A percentile compares a stretch with the other conserved stretches of the same genome.
These are phyloP conservation scores for Trichothecium sympodiale DNA, from an alignment of 2,329 filamentous ascomycete genomes.

Conservation along the genomic window DNA sequence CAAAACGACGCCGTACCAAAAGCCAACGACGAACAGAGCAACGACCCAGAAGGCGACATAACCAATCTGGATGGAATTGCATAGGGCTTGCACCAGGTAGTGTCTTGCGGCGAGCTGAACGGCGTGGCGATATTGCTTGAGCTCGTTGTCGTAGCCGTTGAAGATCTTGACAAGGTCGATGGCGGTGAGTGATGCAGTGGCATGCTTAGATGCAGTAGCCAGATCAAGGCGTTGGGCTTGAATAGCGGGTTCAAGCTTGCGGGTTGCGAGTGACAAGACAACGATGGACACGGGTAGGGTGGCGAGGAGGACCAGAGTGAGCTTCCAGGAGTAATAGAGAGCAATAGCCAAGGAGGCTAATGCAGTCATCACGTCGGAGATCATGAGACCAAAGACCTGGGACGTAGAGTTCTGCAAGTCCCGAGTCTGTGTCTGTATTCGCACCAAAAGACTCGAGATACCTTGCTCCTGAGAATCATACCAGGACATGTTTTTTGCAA, in stretches of 20 bases:
- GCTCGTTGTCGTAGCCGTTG: conserved; percentile 63
- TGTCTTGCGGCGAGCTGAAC: conserved; percentile 47
- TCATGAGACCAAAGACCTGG: conserved; percentile 62
- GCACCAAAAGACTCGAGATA: conserved; percentile 57
- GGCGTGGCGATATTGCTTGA: conserved; percentile 49
- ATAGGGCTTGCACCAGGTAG: conserved; percentile 58
- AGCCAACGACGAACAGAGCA: conserved; percentile 74
- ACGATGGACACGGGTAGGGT: conserved; percentile 58
- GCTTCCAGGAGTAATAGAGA: conserved; percentile 70
- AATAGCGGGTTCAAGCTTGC: conserved; percentile 53
- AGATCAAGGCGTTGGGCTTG: conserved; percentile 57
- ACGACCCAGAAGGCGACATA: conserved; percentile 65
- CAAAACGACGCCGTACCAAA: conserved; percentile 74
- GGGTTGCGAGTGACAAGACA: conserved; percentile 48
- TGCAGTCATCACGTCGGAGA: conserved; percentile 54
- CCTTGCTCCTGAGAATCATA: conserved; percentile 67
- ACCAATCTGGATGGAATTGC: conserved; percentile 61
- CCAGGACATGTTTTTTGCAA: conserved; percentile 71
- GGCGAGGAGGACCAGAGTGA: conserved; percentile 69
- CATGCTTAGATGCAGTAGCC: conserved; percentile 58
- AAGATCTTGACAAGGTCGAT: conserved; percentile 84
- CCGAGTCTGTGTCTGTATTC: conserved; percentile 65
- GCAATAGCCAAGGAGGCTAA: conserved; percentile 59
- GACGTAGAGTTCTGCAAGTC: conserved; percentile 75
- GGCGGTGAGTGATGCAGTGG: conserved; percentile 55